A percentile compares a stretch with the other conserved stretches of the same genome.
phyloP scores from a whole-genome alignment of 164 flowering plant species.

The Malania oleifera region DNA sequence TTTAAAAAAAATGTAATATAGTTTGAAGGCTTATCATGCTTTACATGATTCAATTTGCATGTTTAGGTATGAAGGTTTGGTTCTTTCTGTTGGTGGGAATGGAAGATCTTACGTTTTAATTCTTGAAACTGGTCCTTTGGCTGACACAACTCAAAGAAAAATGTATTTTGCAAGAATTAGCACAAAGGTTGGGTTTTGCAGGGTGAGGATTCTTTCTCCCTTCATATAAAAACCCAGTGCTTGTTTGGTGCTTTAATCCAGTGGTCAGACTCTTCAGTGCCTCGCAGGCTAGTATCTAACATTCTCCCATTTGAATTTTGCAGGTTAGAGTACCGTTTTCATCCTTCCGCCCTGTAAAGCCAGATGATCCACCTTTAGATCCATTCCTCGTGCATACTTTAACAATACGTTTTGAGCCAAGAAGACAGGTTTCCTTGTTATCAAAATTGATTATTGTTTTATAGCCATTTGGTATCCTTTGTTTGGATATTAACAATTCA shows the following conservation, averaged over 20 bases:
- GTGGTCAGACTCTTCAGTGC: neutral
- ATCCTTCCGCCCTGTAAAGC: constrained; percentile 82
- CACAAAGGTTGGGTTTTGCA: constrained; percentile 92
- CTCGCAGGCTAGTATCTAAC: neutral
- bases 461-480: neutral
- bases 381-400: constrained; percentile 95
- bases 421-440: constrained; percentile 83
- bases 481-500: neutral
- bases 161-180: constrained; percentile 80
- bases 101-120: constrained; percentile 86
- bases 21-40: neutral
- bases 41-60: constrained; percentile 2
- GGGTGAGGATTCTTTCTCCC: constrained; percentile 43
- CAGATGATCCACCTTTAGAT: constrained; percentile 93
- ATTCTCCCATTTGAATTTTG: constrained; percentile 12
- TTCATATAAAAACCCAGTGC: neutral
- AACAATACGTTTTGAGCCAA: constrained; percentile 95
- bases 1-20: too few species aligned
- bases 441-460: neutral
- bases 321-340: constrained; percentile 93
- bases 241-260: too few species aligned
- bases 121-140: constrained; percentile 92
- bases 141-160: constrained; percentile 81
- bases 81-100: constrained; percentile 93
- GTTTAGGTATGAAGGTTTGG: constrained; percentile 82